Base-by-base conservation (phyloP, 768 basidiomycete species). In the Lentinula raphanica region DNA sequence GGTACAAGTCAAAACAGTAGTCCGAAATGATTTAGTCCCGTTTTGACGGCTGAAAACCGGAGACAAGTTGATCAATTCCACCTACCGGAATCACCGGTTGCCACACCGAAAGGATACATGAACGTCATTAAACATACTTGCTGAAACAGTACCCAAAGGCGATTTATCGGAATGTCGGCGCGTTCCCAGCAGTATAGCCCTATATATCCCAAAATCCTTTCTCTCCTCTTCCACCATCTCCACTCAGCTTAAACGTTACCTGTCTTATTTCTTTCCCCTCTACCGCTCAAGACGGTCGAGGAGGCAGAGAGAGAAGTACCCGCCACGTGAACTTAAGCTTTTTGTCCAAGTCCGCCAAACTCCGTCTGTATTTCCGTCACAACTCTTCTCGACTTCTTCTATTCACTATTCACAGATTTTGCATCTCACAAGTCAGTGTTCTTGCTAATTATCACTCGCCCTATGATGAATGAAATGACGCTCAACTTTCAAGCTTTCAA, bases 41-140 rank as follows among this genome's bases (percentile, higher is more conserved):
- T 50, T 50, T 50, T 31, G 49, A 50, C 49, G 49, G 49, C 49
- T 32, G 9, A 31, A 50, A 50, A 31, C 49, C 49, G 29, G 49
- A n/a, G 29, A 44, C 29, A 50, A 50, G 49, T 35, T 7, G 31
- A 50, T 50, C 31, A 50, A 32, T 50, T 50, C 13, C 36, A 53
- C 23, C 13, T 21, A 53, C 51, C 51, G 51, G 51, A 39, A 53
- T 53, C 51, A 53, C 51, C 51, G 51, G 19, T 53, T 32, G 35
- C 51, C 35, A 32, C 27, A 32, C 31, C 49, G 51, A 53, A 53
- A 51, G 28, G 50, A 21, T 35, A 23, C 50, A 21, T 27, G 25
- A 50, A 50, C 19, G 29, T 21, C 29, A 49, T 32, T 36, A 12
- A 35, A 32, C 29, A 29, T 15, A 50, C 3, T 19, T 6, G 32